Conservation (phyloP, 2,329 filamentous ascomycete genomes). For the Scopulariopsis brevicaulis region DNA sequence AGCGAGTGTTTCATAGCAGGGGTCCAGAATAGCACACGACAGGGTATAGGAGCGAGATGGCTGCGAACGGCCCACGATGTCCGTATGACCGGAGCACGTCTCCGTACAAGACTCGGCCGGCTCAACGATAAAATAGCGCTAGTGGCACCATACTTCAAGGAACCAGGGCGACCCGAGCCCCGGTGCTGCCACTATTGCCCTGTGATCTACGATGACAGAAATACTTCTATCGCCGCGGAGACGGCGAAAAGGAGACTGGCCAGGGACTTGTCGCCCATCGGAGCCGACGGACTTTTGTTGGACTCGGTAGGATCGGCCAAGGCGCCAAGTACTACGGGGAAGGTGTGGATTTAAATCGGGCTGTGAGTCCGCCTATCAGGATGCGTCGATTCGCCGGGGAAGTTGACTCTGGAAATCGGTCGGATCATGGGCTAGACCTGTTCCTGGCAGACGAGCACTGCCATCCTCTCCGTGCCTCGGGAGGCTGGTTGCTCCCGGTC, state of each 20-base stretch:
- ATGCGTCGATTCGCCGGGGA: no score
- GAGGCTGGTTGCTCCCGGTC: no score
- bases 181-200: neutral
- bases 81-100: neutral
- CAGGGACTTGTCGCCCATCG: neutral
- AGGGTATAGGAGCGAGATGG: neutral
- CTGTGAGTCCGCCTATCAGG: no score
- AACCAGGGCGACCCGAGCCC: neutral
- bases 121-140: neutral
- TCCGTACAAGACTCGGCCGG: neutral
- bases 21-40: neutral
- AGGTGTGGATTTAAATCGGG: neutral
- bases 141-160: neutral
- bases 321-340: neutral
- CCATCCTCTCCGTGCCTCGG: no score
- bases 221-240: neutral
- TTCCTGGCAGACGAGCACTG: no score
- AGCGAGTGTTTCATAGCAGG: constrained; percentile 3
- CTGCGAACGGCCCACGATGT: neutral
- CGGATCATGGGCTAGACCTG: neutral
- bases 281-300: neutral
- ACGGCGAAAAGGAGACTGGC: neutral
- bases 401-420: neutral
- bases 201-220: neutral
- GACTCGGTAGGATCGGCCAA: neutral